A percentile compares a stretch with the other conserved stretches of the same genome.
Conservation (phyloP, 2,329 filamentous ascomycete species). For the Neofusicoccum sp. region DNA sequence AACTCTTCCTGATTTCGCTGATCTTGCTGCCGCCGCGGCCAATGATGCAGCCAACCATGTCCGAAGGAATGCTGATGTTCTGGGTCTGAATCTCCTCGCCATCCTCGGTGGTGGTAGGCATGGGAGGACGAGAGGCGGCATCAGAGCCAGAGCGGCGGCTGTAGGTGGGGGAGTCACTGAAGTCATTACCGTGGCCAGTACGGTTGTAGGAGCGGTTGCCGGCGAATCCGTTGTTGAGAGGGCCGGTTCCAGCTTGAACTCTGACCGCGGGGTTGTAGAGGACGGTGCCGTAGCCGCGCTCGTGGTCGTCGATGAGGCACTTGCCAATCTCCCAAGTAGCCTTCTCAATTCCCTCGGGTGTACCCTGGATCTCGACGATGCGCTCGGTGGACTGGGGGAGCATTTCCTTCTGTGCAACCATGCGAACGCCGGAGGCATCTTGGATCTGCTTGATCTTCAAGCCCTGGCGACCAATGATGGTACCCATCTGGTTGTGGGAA, state of each 20-base stretch:
- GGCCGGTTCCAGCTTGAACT: constrained; percentile 66
- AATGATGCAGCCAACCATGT: constrained; percentile 99
- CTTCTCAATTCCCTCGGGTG: constrained; percentile 91
- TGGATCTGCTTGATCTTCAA: constrained; percentile 99
- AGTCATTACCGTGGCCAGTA: constrained; percentile 96
- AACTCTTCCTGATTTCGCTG: constrained; percentile 96
- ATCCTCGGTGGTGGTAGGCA: constrained; percentile 89
- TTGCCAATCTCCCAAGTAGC: constrained; percentile 99
- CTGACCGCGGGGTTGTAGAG: constrained; percentile 96
- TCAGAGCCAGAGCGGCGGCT: constrained; percentile 84
- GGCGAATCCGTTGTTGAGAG: constrained; percentile 53
- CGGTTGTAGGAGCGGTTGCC: constrained; percentile 75
- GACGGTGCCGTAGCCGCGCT: constrained; percentile 94
- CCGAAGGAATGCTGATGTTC: constrained; percentile 98
- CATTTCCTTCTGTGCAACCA: constrained; percentile 99
- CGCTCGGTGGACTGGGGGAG: constrained; percentile 97
- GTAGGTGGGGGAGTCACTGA: constrained; percentile 79
- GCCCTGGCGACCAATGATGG: constrained; percentile 94
- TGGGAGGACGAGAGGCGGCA: constrained; percentile 71
- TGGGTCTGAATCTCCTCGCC: constrained; percentile 98
- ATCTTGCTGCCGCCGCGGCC: constrained; percentile 95
- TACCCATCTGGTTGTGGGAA: constrained; percentile 99
- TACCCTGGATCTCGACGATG: constrained; percentile 95
- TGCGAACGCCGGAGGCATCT: constrained; percentile 92
- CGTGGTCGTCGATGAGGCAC: constrained; percentile 96